phyloP scores from a whole-genome alignment of 176 grass and related monocot species.

The Triticum aestivum region DNA sequence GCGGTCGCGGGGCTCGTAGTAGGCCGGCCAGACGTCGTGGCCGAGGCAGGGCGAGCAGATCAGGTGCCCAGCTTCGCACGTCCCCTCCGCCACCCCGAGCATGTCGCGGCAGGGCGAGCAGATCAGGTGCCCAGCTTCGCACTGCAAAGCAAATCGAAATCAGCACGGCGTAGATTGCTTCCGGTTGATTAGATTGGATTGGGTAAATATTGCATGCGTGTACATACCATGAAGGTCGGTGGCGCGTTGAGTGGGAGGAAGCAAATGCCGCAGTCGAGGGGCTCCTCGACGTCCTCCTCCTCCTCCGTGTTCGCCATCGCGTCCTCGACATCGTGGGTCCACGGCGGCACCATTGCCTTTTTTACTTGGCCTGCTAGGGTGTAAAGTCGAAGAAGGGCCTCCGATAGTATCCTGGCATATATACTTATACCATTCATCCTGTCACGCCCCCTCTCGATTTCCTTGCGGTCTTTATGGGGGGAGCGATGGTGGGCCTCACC shows the following conservation, averaged over 20 bases:
- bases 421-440: not conserved
- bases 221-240: not conserved
- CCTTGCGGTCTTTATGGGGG: not conserved
- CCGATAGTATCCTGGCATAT: not conserved
- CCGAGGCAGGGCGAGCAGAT: constrained; percentile 8
- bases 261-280: not conserved
- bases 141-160: constrained; percentile 7
- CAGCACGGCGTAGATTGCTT: not conserved
- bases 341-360: not conserved
- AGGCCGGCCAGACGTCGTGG: constrained; percentile 2
- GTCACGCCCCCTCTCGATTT: not conserved
- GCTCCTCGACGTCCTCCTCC: not conserved
- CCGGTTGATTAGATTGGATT: not conserved
- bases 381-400: not conserved
- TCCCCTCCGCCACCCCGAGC: not conserved
- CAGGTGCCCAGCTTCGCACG: constrained; percentile 12
- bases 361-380: not conserved
- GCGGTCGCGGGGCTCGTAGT: not conserved
- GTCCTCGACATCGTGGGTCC: not conserved
- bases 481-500: not conserved
- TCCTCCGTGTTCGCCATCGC: not conserved
- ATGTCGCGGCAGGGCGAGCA: constrained; percentile 6
- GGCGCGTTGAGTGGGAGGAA: not conserved
- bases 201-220: too few relatives aligned
- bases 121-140: constrained; percentile 9